Evolutionary conservation across 2,329 filamentous ascomycete genomes (phyloP), one percentile per base, ranked within the genome.

Genomic region (Colletotrichum sp.): DNA sequence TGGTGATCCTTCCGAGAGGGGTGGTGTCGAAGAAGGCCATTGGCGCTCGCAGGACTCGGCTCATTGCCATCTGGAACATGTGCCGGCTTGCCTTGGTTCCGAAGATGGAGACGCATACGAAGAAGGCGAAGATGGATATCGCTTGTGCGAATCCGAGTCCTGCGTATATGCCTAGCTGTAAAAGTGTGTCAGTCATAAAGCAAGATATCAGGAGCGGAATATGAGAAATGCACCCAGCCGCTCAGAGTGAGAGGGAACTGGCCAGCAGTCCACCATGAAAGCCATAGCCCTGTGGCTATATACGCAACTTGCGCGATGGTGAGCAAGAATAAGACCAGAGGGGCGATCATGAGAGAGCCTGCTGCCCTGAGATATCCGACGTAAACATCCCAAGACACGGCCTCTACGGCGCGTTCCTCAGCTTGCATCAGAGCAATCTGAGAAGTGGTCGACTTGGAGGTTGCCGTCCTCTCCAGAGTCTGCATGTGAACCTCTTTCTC

Each of bases 11-110:
- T n/a, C 96, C 96, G 1, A 98, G 89, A 1, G 96, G 96, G 1
- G 96, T 98, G 0, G 96, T 98, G 79, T 98, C 96, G 85, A 98
- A 98, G 85, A 98, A 98, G 6, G 94, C 93, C 95, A 93, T 92
- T 29, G 91, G 91, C 3, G 91, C 91, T 31, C 91, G 87, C 18
- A 93, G 84, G 1, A 96, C 94, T 15, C 94, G 90, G 13, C 88
- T 91, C 79, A 98, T 94, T 8, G 96, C 96, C 36, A 91, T 87
- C 36, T 93, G 90, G 68, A 98, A 89, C 90, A 98, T 95, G 47
- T 88, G 88, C 82, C 93, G 96, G 80, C 94, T 96, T 7, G 96
- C 91, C 29, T 89, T 91, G 1, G 96, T 98, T 51, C 95, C 95
- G 68, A 93, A 90, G 1, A 95, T 88, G 0, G 95, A 95, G 24